These are phyloP conservation scores for Butyriboletus regius DNA, from an alignment of 1,284 basidiomycete species.

Conservation along the genomic window DNA sequence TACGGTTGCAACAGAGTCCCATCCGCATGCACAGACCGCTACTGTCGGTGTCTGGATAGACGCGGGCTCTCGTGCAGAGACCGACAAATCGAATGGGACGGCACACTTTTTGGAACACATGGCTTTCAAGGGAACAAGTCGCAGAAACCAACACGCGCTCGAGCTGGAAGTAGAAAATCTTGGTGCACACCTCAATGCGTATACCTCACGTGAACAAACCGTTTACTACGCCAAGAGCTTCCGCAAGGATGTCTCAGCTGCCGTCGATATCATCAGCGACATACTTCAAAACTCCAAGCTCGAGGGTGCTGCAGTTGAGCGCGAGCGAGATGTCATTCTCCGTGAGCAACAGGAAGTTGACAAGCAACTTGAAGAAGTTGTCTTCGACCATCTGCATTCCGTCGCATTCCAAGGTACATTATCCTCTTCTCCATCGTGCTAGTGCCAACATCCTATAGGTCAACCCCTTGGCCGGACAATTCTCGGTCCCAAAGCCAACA, in stretches of 20 bases:
- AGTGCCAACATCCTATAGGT: slow-evolving; percentile 40
- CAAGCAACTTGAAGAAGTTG: slow-evolving; percentile 96
- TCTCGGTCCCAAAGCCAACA: slow-evolving; percentile 93
- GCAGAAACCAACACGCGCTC: slow-evolving; percentile 82
- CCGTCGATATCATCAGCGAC: slow-evolving; percentile 96
- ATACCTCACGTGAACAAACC: slow-evolving; percentile 97
- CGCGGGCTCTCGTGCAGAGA: slow-evolving; percentile 94
- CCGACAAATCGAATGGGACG: slow-evolving; percentile 86
- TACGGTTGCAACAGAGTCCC: slow-evolving; percentile 87
- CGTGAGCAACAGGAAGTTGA: slow-evolving; percentile 99
- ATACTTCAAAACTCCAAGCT: slow-evolving; percentile 97
- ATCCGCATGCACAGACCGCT: slow-evolving; percentile 91
- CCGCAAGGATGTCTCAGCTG: slow-evolving; percentile 85
- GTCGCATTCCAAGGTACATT: slow-evolving; percentile 86
- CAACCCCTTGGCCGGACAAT: slow-evolving; percentile 96
- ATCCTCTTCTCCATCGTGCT: slow-evolving; percentile 3
- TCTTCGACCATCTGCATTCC: slow-evolving; percentile 96
- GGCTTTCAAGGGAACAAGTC: slow-evolving; percentile 91
- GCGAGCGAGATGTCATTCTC: slow-evolving; percentile 94
- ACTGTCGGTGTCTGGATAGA: slow-evolving; percentile 99
- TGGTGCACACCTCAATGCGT: slow-evolving; percentile 95
- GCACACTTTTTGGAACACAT: slow-evolving; percentile 99
- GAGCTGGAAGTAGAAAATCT: slow-evolving; percentile 98
- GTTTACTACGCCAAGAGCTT: slow-evolving; percentile 99
- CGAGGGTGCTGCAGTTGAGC: slow-evolving; percentile 81